Evolutionary conservation across 192 early-diverging fungal genomes (phyloP), one percentile per base, ranked within the genome.

Genomic region (Chytriomyces sp.): DNA sequence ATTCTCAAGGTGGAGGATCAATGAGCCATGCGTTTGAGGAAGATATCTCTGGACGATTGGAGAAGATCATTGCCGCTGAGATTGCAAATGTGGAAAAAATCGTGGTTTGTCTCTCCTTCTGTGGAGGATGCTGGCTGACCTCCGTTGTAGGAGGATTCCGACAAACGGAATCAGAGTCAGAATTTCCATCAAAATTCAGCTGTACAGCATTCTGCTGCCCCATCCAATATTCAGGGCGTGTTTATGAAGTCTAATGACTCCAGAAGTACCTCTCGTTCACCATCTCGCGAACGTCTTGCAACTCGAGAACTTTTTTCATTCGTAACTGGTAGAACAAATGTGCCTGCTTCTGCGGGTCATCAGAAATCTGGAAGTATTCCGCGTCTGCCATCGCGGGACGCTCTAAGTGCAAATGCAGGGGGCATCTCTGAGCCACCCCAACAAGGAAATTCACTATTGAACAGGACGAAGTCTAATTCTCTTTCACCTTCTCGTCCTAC

Each of bases 401-500:
- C 12, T 31, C 30, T n/a, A 14, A 58, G 28, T 25, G 56, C 5
- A 28, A 58, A 58, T 2, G 56, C 19, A 58, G 44, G 44, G 19
- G 19, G 41, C 41, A 8, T 31, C 28, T 31, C 30, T 2, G 56
- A n/a, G 28, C 19, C 10, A 58, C 19, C 56, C 59, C 17, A 17
- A 14, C 32, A 22, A 37, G 17, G 4, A 12, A 12, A 14, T 33
- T 65, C 63, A 30, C 41, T 12, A 41, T n/a, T n/a, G n/a, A n/a
- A n/a, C n/a, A n/a, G n/a, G n/a, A n/a, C n/a, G n/a, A n/a, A n/a
- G n/a, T n/a, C 66, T n/a, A 8, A 49, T 36, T 69, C 66, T 36
- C 49, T 31, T 10, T 69, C 66, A 3, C 66, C 66, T 34, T 55
- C 66, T 22, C 57, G 73, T 19, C 63, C 64, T 17, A 74, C 73